Evolutionary conservation across 2,329 filamentous ascomycete species (phyloP).

Genomic region (Phaeoacremonium minimum): DNA sequence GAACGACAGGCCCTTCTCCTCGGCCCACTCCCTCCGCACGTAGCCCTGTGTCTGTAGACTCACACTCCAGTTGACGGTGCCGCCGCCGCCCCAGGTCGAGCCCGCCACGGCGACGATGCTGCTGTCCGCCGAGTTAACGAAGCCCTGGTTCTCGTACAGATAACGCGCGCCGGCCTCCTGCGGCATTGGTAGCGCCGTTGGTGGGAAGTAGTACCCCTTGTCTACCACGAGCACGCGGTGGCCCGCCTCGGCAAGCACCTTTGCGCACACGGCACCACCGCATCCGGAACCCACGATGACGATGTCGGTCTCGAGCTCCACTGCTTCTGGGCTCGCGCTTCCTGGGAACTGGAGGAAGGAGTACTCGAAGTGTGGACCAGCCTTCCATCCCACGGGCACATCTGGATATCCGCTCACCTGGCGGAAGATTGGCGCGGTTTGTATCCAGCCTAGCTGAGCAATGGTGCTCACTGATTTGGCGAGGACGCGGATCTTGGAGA

Average conservation of each 20-base stretch:
- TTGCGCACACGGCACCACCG: constrained; percentile 77
- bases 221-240: constrained; percentile 75
- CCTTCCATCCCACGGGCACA: constrained; percentile 44
- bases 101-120: constrained; percentile 60
- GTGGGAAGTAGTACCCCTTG: constrained; percentile 70
- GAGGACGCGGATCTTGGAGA: constrained; percentile 50
- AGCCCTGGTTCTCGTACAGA: constrained; percentile 66
- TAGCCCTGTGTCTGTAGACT: constrained; percentile 63
- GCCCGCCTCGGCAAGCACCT: constrained; percentile 73
- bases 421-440: constrained; percentile 50
- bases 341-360: constrained; percentile 55
- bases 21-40: constrained; percentile 79
- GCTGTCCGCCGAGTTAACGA: constrained; percentile 47
- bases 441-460: constrained; percentile 49
- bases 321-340: constrained; percentile 31
- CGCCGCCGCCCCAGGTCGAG: constrained; percentile 74
- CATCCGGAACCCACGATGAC: constrained; percentile 85
- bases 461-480: constrained; percentile 52
- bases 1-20: constrained; percentile 59
- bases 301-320: constrained; percentile 71
- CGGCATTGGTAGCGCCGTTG: constrained; percentile 67
- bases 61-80: constrained; percentile 77
- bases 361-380: constrained; percentile 49
- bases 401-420: constrained; percentile 55
- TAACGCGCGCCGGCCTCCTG: constrained; percentile 53